Evolutionary conservation across 495 filamentous ascomycete species (phyloP).

Genomic region (Patellaria atrata): DNA sequence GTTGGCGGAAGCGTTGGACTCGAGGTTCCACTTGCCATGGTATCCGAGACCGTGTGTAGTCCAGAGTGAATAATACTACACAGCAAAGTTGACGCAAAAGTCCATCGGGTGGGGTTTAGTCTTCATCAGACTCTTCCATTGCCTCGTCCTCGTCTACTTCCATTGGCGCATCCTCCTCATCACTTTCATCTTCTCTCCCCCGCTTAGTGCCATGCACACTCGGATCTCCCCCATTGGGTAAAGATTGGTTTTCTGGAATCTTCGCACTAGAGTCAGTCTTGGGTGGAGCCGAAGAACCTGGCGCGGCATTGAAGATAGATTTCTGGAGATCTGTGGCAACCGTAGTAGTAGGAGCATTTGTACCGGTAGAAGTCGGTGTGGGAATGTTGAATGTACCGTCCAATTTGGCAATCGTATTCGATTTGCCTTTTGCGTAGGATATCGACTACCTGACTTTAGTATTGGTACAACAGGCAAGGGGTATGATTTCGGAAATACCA

Average conservation of each 20-base stretch:
- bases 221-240: conserved; percentile 2
- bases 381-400: conserved; percentile 75
- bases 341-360: conserved; percentile 21
- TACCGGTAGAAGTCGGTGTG: no score
- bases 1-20: conserved; percentile 12
- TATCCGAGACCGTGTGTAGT: background rate
- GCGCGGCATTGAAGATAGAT: conserved; percentile 1
- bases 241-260: no score
- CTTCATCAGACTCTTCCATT: conserved; percentile 7
- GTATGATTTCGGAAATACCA: conserved; percentile 43
- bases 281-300: background rate
- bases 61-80: background rate
- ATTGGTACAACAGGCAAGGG: background rate
- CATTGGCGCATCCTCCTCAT: conserved; percentile 7
- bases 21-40: conserved; percentile 7
- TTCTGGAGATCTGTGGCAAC: conserved; percentile 1
- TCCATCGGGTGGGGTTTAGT: no score
- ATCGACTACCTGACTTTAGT: conserved; percentile 47
- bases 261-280: background rate
- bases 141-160: conserved; percentile 5
- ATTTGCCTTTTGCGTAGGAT: conserved; percentile 73
- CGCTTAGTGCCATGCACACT: conserved; percentile 10
- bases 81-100: background rate
- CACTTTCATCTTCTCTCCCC: conserved; percentile 9
- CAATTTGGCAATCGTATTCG: conserved; percentile 70